Evolutionary conservation across 2,329 filamentous ascomycete species (phyloP).

Genomic region (Alternaria sp.): DNA sequence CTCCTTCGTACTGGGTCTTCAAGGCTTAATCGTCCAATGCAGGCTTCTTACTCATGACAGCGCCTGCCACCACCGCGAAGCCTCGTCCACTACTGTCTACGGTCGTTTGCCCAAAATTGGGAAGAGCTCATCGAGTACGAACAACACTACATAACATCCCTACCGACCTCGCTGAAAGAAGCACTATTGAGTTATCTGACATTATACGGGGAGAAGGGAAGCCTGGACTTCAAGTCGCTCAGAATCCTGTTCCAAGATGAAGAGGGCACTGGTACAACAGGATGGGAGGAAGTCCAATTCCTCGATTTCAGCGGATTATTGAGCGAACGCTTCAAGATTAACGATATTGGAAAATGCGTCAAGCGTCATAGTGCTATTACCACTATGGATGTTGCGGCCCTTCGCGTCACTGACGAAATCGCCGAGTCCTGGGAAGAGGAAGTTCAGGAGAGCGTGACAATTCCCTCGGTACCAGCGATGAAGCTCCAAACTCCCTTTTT

Average conservation of each 20-base stretch:
- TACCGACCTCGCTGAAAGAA: slow-evolving; percentile 63
- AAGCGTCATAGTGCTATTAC: slow-evolving; percentile 18
- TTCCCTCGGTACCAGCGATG: slow-evolving; percentile 19
- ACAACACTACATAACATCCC: slow-evolving; percentile 60
- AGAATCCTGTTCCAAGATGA: slow-evolving; percentile 60
- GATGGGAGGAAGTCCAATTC: slow-evolving; percentile 57
- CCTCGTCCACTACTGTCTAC: slow-evolving; percentile 62
- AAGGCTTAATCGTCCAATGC: slow-evolving; percentile 21
- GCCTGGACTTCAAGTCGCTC: slow-evolving; percentile 56
- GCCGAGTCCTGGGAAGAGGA: slow-evolving; percentile 61
- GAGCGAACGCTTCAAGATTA: slow-evolving; percentile 59
- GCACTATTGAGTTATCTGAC: slow-evolving; percentile 66
- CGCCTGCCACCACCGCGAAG: slow-evolving; percentile 48
- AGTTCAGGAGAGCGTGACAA: slow-evolving; percentile 20
- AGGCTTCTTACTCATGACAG: slow-evolving; percentile 40
- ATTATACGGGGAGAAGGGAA: slow-evolving; percentile 56
- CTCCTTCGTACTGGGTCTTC: slow-evolving; percentile 1
- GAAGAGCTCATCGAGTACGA: slow-evolving; percentile 65
- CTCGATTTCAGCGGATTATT: slow-evolving; percentile 64
- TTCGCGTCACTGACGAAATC: slow-evolving; percentile 33
- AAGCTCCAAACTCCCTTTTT: slow-evolving; percentile 53
- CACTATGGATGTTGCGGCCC: slow-evolving; percentile 22
- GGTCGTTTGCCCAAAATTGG: slow-evolving; percentile 66
- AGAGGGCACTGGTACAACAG: slow-evolving; percentile 42
- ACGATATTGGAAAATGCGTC: slow-evolving; percentile 59